phyloP scores from a whole-genome alignment of 1,139 yeast genomes.

The Zygotorulaspora mrakii region DNA sequence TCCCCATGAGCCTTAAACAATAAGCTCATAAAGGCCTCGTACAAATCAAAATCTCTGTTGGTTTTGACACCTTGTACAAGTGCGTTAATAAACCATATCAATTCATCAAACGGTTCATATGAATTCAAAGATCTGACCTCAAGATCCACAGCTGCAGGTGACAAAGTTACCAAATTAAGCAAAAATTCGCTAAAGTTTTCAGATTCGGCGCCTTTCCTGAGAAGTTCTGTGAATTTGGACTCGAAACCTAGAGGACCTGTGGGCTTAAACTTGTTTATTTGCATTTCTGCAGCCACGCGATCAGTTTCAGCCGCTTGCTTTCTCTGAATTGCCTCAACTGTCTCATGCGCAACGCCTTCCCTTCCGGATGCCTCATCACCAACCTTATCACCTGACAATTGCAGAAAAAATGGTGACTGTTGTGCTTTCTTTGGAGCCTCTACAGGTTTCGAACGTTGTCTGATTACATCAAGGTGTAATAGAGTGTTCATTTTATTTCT shows the following conservation, averaged over 20 bases:
- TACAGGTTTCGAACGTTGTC: conserved; percentile 80
- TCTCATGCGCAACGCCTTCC: conserved; percentile 42
- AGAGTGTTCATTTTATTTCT: conserved; percentile 75
- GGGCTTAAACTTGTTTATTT: conserved; percentile 34
- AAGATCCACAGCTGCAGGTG: conserved; percentile 79
- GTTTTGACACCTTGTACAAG: conserved; percentile 53
- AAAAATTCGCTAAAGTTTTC: conserved; percentile 51
- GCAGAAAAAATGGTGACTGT: conserved; percentile 76
- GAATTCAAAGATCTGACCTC: conserved; percentile 79
- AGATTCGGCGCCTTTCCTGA: conserved; percentile 49
- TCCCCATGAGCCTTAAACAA: conserved; percentile 80
- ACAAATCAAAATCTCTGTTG: conserved; percentile 49
- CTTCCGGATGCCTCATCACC: conserved; percentile 68
- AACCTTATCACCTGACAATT: conserved; percentile 57
- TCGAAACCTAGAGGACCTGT: conserved; percentile 49
- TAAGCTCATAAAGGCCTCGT: conserved; percentile 71
- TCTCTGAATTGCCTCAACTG: conserved; percentile 19
- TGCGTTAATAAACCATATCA: conserved; percentile 62
- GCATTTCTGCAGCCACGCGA: conserved; percentile 25
- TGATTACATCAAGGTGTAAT: conserved; percentile 77
- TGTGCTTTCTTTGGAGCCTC: conserved; percentile 88
- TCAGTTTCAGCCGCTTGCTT: conserved; percentile 18
- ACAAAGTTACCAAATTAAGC: conserved; percentile 50
- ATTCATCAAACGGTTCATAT: conserved; percentile 52
- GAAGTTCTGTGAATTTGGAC: conserved; percentile 64